Evolutionary conservation across 305 asterid genomes (phyloP).

Genomic region (Fraxinus velutina): DNA sequence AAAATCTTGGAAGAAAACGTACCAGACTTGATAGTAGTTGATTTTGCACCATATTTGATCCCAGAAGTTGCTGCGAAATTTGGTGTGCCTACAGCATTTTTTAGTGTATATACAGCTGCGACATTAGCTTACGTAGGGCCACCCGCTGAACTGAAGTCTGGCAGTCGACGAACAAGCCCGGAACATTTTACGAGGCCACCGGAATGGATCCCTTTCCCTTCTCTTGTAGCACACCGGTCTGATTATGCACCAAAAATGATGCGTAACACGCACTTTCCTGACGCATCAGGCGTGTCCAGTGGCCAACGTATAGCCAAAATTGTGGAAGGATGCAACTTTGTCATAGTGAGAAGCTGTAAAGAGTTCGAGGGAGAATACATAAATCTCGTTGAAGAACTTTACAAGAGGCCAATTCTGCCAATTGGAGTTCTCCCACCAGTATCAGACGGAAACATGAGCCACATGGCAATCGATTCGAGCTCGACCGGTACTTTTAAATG

Average conservation of each 20-base stretch:
- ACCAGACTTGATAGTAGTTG: conserved; percentile 33
- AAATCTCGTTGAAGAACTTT: conserved; percentile 22
- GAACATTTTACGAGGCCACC: conserved; percentile 30
- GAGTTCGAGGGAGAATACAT: conserved; percentile 39
- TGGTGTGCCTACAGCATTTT: conserved; percentile 24
- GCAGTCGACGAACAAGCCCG: conserved; percentile 15
- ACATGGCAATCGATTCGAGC: background rate
- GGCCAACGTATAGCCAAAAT: conserved; percentile 30
- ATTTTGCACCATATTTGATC: conserved; percentile 31
- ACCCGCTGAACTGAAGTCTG: conserved; percentile 24
- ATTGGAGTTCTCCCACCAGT: conserved; percentile 36
- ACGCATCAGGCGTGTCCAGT: conserved; percentile 30
- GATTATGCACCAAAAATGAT: conserved; percentile 28
- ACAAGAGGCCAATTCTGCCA: conserved; percentile 32
- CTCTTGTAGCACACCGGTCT: conserved; percentile 29
- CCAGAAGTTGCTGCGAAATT: conserved; percentile 30
- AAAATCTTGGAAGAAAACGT: conserved; percentile 5
- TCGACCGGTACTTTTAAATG: conserved; percentile 24
- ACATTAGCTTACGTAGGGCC: conserved; percentile 36
- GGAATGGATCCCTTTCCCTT: conserved; percentile 34
- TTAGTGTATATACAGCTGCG: conserved; percentile 31
- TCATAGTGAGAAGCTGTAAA: conserved; percentile 31
- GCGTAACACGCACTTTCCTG: conserved; percentile 23
- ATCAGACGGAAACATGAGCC: background rate
- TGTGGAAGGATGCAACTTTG: conserved; percentile 29